phyloP scores from a whole-genome alignment of 768 basidiomycete genomes.

The Auricularia cornea region DNA sequence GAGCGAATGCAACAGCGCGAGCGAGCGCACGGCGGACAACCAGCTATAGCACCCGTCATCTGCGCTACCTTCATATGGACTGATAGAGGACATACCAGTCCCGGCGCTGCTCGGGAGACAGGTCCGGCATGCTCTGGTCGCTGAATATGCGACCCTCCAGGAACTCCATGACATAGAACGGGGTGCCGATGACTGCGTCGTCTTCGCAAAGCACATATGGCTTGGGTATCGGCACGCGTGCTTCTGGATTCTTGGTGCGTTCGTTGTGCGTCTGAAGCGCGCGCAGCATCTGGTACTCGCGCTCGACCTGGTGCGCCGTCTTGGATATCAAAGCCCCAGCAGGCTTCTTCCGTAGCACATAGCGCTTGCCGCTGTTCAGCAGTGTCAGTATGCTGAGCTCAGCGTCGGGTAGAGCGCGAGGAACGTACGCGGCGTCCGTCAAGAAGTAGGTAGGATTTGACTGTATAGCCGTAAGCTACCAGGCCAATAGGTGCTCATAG shows the following conservation, averaged over 20 bases:
- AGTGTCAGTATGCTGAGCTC: background rate
- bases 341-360: slow-evolving; percentile 90
- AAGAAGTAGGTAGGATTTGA: slow-evolving; percentile 97
- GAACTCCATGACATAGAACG: slow-evolving; percentile 97
- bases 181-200: slow-evolving; percentile 65
- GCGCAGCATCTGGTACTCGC: slow-evolving; percentile 76
- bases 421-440: slow-evolving; percentile 58
- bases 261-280: slow-evolving; percentile 72
- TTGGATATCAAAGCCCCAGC: slow-evolving; percentile 76
- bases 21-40: slow-evolving; percentile 64
- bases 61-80: background rate
- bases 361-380: slow-evolving; percentile 42
- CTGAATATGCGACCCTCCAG: slow-evolving; percentile 91
- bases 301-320: slow-evolving; percentile 92
- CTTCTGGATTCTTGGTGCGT: slow-evolving; percentile 37
- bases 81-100: slow-evolving; percentile 63
- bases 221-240: slow-evolving; percentile 74
- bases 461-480: slow-evolving; percentile 27
- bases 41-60: slow-evolving; percentile 39
- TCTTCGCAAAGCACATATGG: slow-evolving; percentile 83
- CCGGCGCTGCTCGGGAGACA: slow-evolving; percentile 49
- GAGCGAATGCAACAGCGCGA: slow-evolving; percentile 60
- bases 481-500: background rate
- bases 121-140: slow-evolving; percentile 62
- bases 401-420: background rate